phyloP scores from a whole-genome alignment of 371 early-diverging fungal species.

The Fennellomyces sp. region DNA sequence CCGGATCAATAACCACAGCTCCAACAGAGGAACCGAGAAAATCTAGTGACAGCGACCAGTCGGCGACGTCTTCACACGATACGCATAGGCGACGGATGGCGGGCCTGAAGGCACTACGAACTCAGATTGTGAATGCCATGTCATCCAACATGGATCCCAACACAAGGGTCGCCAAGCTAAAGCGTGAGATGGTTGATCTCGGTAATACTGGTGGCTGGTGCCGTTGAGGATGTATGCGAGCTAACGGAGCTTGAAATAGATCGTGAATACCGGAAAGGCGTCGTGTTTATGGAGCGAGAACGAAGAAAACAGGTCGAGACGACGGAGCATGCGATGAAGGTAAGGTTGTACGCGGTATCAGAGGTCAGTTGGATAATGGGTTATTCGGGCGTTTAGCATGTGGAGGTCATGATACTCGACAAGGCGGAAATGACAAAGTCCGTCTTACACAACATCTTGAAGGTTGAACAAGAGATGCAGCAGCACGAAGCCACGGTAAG shows the following conservation, averaged over 20 bases:
- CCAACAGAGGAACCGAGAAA: neutral
- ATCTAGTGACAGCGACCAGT: neutral
- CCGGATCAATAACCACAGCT: neutral
- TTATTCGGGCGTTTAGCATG: constrained; percentile 14
- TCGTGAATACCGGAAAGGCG: constrained; percentile 10
- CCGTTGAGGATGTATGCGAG: neutral
- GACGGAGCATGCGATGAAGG: constrained; percentile 10
- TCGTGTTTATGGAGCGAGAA: constrained; percentile 9
- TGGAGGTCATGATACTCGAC: constrained; percentile 14
- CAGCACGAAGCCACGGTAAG: constrained; percentile 13
- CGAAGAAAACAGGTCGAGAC: constrained; percentile 14
- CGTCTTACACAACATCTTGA: constrained; percentile 10
- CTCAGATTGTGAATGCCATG: constrained; percentile 39
- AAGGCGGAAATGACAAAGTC: constrained; percentile 16
- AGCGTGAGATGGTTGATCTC: constrained; percentile 58
- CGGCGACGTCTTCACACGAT: neutral
- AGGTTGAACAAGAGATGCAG: constrained; percentile 11
- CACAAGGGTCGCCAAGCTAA: constrained; percentile 42
- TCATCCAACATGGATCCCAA: constrained; percentile 18
- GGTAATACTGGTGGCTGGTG: constrained; percentile 32
- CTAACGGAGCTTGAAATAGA: neutral
- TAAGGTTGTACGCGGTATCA: neutral
- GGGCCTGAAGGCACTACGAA: constrained; percentile 43
- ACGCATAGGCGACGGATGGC: constrained; percentile 38
- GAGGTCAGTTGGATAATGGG: neutral